These are phyloP conservation scores for Solidago caesia DNA, from an alignment of 129 eudicot genomes.

Conservation along the genomic window DNA sequence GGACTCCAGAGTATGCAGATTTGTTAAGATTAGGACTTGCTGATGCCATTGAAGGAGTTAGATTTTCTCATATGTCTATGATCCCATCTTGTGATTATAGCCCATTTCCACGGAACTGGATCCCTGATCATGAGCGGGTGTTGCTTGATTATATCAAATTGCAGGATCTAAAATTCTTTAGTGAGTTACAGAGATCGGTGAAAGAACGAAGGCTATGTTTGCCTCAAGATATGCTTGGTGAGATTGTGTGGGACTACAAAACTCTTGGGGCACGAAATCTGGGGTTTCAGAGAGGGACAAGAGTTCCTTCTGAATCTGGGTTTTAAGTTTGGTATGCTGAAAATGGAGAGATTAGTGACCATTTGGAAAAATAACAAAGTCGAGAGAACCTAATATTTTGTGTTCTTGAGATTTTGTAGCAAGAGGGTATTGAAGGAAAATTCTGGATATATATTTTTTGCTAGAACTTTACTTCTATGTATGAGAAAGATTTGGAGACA, in stretches of 20 bases:
- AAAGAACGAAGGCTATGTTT: constrained; percentile 50
- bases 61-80: constrained; percentile 72
- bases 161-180: constrained; percentile 64
- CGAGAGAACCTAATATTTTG: background rate
- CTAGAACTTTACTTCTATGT: background rate
- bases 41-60: constrained; percentile 85
- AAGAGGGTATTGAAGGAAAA: background rate
- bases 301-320: constrained; percentile 12
- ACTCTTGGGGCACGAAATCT: constrained; percentile 44
- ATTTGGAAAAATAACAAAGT: background rate
- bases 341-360: background rate
- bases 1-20: constrained; percentile 80
- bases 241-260: constrained; percentile 82
- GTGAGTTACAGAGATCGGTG: constrained; percentile 56
- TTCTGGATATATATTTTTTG: background rate
- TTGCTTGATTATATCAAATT: constrained; percentile 68
- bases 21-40: constrained; percentile 83
- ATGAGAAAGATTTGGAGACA: constrained; percentile 9
- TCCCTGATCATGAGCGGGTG: constrained; percentile 80
- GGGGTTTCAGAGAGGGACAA: constrained; percentile 15
- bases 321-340: background rate
- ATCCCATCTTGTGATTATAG: constrained; percentile 87
- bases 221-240: constrained; percentile 86
- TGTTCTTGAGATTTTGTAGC: background rate
- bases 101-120: constrained; percentile 79